Evolutionary conservation across 2,329 filamentous ascomycete genomes (phyloP), one percentile per base, ranked within the genome.

Genomic region (Tetracladium maxilliforme): DNA sequence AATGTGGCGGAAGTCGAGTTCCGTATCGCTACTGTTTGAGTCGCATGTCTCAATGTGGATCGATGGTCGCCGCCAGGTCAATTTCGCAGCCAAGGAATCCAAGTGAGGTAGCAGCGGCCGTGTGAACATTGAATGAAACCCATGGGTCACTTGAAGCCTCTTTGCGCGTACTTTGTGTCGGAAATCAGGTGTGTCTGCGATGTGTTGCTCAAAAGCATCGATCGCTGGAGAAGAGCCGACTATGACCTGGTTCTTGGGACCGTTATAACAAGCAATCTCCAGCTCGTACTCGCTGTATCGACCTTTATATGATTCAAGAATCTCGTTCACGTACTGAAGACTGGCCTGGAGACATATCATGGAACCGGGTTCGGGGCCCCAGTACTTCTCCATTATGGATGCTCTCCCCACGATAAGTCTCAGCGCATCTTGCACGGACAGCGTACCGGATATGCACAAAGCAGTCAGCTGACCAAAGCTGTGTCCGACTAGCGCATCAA

Each of bases 231-330:
- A 29, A 0, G 46, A 34, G 0, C 58, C 58, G 3, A 52, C 54
- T 4, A 66, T 14, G 0, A 52, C 54, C 33, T 56, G 53, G 30
- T 44, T 57, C 4, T 30, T 34, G 0, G 52, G 52, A 0, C 56
- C 53, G 24, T 61, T 64, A 36, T 44, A 58, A 34, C 61, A 66
- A 1, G 63, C 61, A 18, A 67, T 54, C 2, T 30, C 35, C 6
- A 29, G 6, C 23, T 27, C 8, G 24, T 34, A 8, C 23, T 18
- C 5, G 16, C 12, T 12, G 4, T 12, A 23, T 7, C 23, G 20
- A 6, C 14, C 20, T 6, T 33, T 33, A 4, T 30, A 23, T 14
- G 31, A 23, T 3, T 14, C 18, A 5, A 46, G 26, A 12, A 48
- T 10, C 9, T 35, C 30, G 2, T 42, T 32, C 3, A 48, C 33